Evolutionary conservation across 1,284 basidiomycete genomes (phyloP), one percentile per base, ranked within the genome.

Genomic region (Wolfiporia cocos): DNA sequence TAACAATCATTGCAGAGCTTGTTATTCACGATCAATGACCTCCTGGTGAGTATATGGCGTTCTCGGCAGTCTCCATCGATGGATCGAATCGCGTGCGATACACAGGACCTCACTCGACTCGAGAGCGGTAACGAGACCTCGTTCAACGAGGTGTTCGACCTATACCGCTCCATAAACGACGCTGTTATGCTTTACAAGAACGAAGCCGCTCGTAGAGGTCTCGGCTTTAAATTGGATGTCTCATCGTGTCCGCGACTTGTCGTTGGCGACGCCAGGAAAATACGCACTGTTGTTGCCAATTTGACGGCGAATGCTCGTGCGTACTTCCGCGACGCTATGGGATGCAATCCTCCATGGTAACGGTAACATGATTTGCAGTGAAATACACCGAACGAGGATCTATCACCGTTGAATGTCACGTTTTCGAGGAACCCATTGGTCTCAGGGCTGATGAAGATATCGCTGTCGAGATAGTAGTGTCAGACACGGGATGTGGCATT

Each of bases 21-120:
- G 21, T 62, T 88, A 26, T 90, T 82, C 70, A 89, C 81, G 29
- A 92, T 93, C 61, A 92, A 93, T 57, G 89, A 93, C 61, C 66
- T 93, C 22, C 70, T 92, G 49, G 78, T 80, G 48, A 34, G 67
- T 56, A 4, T 34, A 6, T 31, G 30, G 26, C 29, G 41, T 42
- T 15, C 19, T 9, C 19, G 43, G 1, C 17, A 32, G 5, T 11
- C 33, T 28, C 3, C 17, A 17, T 34, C n/a, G 20, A 14, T n/a
- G 19, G 10, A 49, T 20, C 23, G 32, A 17, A 68, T 26, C 18
- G 21, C 19, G 34, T 28, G 34, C 18, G 22, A 20, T n/a, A 22
- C 42, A 5, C 46, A 80, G 77, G 90, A 93, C 61, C 72, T 92
- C 5, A 92, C 90, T 0, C 74, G 87, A 9, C 72, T 91, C 23